Evolutionary conservation across 345 rosid genomes (phyloP).

Genomic region (Linum usitatissimum): DNA sequence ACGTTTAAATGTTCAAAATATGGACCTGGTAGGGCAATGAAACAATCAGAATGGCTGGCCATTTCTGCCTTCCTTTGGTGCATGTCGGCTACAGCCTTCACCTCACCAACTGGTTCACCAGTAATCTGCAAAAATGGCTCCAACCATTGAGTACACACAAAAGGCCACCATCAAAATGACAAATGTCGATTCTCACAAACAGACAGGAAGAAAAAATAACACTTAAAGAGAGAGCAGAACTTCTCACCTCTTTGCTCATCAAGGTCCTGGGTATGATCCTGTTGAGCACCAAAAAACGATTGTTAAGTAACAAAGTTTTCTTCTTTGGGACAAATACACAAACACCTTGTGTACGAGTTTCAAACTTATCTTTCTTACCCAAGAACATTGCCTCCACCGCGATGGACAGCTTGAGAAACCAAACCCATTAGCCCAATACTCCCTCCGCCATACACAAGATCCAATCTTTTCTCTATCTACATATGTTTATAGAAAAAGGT

Average conservation of each 20-base stretch:
- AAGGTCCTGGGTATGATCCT: slow-evolving; percentile 50
- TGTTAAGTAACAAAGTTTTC: not conserved
- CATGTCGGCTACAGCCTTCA: slow-evolving; percentile 82
- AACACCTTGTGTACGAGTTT: not conserved
- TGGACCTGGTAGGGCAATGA: slow-evolving; percentile 90
- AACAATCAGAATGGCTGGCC: slow-evolving; percentile 91
- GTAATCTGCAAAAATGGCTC: slow-evolving; percentile 34
- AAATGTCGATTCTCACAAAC: not conserved
- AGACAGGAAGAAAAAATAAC: not conserved
- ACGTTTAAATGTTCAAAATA: not conserved
- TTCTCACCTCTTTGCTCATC: slow-evolving; percentile 43
- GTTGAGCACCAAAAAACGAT: not conserved
- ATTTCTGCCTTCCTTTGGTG: slow-evolving; percentile 96
- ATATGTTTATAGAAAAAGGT: not conserved
- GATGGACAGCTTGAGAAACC: slow-evolving; percentile 72
- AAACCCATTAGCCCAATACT: slow-evolving; percentile 93
- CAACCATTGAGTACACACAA: not conserved
- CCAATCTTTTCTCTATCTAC: slow-evolving; percentile 59
- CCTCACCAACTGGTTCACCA: slow-evolving; percentile 83
- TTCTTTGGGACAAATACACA: not conserved
- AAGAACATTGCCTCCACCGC: slow-evolving; percentile 75
- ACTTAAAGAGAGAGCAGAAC: too few species aligned
- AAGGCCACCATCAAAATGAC: not conserved
- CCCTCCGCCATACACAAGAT: slow-evolving; percentile 95
- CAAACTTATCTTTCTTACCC: slow-evolving; percentile 37